A percentile compares a stretch with the other conserved stretches of the same genome.
These are phyloP conservation scores for Microbotryum lychnidis-dioicae DNA, from an alignment of 1,284 basidiomycete genomes.

Conservation along the genomic window DNA sequence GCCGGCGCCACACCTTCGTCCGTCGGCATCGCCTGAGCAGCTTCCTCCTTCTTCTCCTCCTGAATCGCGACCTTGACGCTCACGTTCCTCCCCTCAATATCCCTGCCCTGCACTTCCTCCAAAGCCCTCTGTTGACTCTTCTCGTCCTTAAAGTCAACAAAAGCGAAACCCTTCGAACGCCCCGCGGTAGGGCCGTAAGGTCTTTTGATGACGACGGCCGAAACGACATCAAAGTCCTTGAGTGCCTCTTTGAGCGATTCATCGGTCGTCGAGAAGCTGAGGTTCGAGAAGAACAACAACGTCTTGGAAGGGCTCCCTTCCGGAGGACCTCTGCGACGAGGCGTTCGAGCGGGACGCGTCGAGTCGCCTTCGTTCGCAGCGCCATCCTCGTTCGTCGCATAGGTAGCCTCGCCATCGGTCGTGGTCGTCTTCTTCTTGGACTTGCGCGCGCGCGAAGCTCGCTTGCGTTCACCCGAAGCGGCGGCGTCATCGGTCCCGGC, in stretches of 20 bases:
- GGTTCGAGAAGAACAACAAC: slow-evolving; percentile 88
- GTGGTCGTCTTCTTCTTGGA: slow-evolving; percentile 51
- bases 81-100: slow-evolving; percentile 78
- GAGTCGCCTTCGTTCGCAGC: slow-evolving; percentile 38
- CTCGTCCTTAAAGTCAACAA: slow-evolving; percentile 90
- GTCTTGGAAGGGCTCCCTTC: slow-evolving; percentile 71
- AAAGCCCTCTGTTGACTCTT: slow-evolving; percentile 86
- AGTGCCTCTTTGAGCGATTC: slow-evolving; percentile 65
- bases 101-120: slow-evolving; percentile 78
- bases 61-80: slow-evolving; percentile 32
- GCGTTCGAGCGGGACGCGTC: slow-evolving; percentile 42
- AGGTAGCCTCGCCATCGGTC: slow-evolving; percentile 38
- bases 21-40: background rate
- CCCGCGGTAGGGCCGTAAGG: slow-evolving; percentile 63
- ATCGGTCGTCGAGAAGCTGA: slow-evolving; percentile 83
- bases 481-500: slow-evolving; percentile 4
- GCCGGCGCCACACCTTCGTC: background rate
- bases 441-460: slow-evolving; percentile 15
- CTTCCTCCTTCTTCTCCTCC: slow-evolving; percentile 8
- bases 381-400: slow-evolving; percentile 28
- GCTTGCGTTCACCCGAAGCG: slow-evolving; percentile 11
- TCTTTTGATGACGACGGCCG: slow-evolving; percentile 75
- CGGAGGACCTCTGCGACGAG: slow-evolving; percentile 62
- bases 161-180: slow-evolving; percentile 88
- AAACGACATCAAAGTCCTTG: slow-evolving; percentile 66